Evolutionary conservation across 2,329 filamentous ascomycete species (phyloP), one percentile per base, ranked within the genome.

Genomic region (Colletotrichum nymphaeae): DNA sequence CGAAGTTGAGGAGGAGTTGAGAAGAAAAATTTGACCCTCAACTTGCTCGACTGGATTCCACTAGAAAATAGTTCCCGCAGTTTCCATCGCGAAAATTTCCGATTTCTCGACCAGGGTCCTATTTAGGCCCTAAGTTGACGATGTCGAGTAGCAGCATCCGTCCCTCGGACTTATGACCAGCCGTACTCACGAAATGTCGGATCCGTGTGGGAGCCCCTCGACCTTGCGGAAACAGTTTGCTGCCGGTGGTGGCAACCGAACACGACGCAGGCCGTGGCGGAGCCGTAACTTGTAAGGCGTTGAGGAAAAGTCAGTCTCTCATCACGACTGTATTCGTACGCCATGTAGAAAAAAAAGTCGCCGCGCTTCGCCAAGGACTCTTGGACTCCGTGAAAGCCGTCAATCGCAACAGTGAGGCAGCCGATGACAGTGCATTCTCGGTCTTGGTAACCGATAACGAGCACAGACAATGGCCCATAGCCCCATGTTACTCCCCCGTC

Each of bases 41-140:
- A 53, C 6, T 22, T n/a, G 28, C 28, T 59, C 30, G 16, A 42
- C 14, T 42, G 16, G 5, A 26, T 19, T 22, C 28, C 26, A 14
- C 19, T 32, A 55, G 19, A 24, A 1, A 19, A 46, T 14, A 30
- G 28, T 30, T 19, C 30, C 35, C 60, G 57, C 64, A 37, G 37
- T 69, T 66, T 71, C 19, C 35, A 52, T 65, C 46, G 71, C 67
- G 71, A 71, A 42, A 66, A 70, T 16, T 73, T 16, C 67, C 67
- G 71, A 62, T 5, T 5, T 12, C 35, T 49, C 30, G 16, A 64
- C 56, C 55, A 35, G 46, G 56, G 7, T 30, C 62, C 19, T 24
- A 7, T 32, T 42, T 19, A 28, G 35, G 63, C 4, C n/a, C n/a
- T n/a, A n/a, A n/a, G 26, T 30, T 53, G 32, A 35, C 32, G 4